Evolutionary conservation across 371 early-diverging fungal species (phyloP), one percentile per base, ranked within the genome.

Genomic region (Capillidium rhysosporum): DNA sequence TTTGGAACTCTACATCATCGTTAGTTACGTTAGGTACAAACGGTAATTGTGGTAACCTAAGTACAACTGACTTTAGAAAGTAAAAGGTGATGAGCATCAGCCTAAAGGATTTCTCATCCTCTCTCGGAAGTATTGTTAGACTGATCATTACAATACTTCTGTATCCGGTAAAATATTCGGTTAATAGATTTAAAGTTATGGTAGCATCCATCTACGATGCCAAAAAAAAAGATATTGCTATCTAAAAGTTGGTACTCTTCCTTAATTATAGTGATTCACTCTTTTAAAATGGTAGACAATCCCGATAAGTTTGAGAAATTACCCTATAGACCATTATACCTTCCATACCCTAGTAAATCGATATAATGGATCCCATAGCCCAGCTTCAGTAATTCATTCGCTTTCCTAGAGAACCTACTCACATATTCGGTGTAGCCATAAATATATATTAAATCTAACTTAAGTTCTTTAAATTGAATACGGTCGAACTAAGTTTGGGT

Each of bases 261-360:
- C n/a, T 28, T 34, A 29, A 24, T 18, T 25, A 12, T 34, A 2
- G 18, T 8, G 12, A 51, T 8, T 2, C n/a, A n/a, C 20, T 34
- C 51, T 28, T 51, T 34, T 9, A 38, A n/a, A 25, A 28, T 20
- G 5, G 16, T 38, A 23, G 51, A 28, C 8, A 51, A 24, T 23
- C 16, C 38, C 7, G 28, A 14, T 12, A 51, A 39, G 23, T 23
- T 23, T 12, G 20, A 14, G 18, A 34, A 18, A n/a, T 31, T 9
- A 31, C 34, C 40, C 21, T 52, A 41, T 16, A 52, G 29, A 41
- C 52, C 52, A 21, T 52, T 41, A 10, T 24, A 34, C 14, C 52
- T 16, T 21, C 52, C 52, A 18, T 52, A 41, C 9, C 40, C 40
- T 40, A 41, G 52, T n/a, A 52, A 26, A 52, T 52, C 52, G 7